Base-by-base conservation (phyloP, 495 filamentous ascomycete species). In the Hyaloscypha bicolor region DNA sequence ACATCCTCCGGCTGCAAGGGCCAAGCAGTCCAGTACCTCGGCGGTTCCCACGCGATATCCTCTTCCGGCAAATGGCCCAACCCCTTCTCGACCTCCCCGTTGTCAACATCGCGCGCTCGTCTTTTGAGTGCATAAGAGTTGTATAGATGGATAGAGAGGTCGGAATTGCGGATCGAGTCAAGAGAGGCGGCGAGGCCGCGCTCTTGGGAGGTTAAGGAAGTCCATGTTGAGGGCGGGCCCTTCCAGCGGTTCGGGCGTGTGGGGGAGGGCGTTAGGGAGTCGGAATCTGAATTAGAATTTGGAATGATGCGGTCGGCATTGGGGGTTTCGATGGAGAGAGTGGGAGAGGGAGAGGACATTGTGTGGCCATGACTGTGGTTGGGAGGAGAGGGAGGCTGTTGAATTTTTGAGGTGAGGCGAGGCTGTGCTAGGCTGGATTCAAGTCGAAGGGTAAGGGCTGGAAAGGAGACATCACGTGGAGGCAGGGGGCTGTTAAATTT, bases 141-240 rank as follows among this genome's bases (percentile, higher is more conserved):
- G 75, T 91, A 95, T 29, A 97, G 76, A 80, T 96, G 93, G 33
- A 88, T 76, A 1, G 83, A 79, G n/a, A 96, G 79, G 67, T 97
- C 87, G 65, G 82, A 77, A 31, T 85, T 82, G 19, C 82, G 76
- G 33, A 83, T 72, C 11, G 85, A 78, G 42, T 88, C 80, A 9
- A 94, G 76, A 29, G 85, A 83, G 3, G 82, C 73, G n/a, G 81
- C 81, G 2, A 88, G 77, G 21, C 79, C 75, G 8, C 88, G 79
- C 53, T 94, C 92, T 3, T 81, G 64, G 19, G 75, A 77, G 12
- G 88, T 94, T 62, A 85, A 76, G 2, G 71, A 72, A 48, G 76
- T 73, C 89, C 91, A 96, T 37, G 87, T 88, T 33, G 80, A 80
- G 21, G 81, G 66, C 1, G 78, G 67, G 8, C 91, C 92, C 8